Evolutionary conservation across 495 filamentous ascomycete genomes (phyloP).

Genomic region (Peziza echinospora): DNA sequence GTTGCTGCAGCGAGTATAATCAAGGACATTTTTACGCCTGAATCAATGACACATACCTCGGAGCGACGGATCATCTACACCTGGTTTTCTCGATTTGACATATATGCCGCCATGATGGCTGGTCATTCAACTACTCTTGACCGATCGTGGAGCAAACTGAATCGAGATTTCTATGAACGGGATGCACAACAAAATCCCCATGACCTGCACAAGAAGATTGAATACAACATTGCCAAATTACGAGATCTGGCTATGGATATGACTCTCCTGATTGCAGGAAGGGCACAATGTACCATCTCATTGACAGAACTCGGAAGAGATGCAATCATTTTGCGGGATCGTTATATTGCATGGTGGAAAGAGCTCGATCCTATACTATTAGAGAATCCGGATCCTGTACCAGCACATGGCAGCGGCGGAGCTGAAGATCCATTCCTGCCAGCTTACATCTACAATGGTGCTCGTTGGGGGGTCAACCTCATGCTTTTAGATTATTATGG

Average conservation of each 20-base stretch:
- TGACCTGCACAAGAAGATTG: constrained; percentile 42
- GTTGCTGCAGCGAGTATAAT: constrained; percentile 71
- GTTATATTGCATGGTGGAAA: constrained; percentile 11
- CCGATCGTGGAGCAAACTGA: constrained; percentile 57
- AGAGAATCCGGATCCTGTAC: constrained; percentile 10
- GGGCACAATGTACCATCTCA: constrained; percentile 37
- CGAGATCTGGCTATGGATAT: constrained; percentile 63
- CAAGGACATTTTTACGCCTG: constrained; percentile 51
- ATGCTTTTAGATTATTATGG: constrained; percentile 57
- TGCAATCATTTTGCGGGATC: constrained; percentile 7
- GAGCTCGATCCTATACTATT: constrained; percentile 12
- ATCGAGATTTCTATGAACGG: constrained; percentile 38
- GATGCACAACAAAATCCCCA: constrained; percentile 38
- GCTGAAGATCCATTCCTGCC: constrained; percentile 44
- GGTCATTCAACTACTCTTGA: constrained; percentile 51
- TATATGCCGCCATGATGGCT: constrained; percentile 63
- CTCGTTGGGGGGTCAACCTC: constrained; percentile 51
- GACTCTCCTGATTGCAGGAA: constrained; percentile 54
- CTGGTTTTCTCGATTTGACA: constrained; percentile 83
- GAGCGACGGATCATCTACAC: constrained; percentile 47
- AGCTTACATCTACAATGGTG: constrained; percentile 41
- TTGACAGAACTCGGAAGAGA: constrained; percentile 35
- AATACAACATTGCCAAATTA: constrained; percentile 38
- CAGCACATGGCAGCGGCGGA: constrained; percentile 22
- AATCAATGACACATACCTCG: constrained; percentile 47